Base-by-base conservation (phyloP, 192 early-diverging fungal genomes). In the Rhizophagus prolifer region DNA sequence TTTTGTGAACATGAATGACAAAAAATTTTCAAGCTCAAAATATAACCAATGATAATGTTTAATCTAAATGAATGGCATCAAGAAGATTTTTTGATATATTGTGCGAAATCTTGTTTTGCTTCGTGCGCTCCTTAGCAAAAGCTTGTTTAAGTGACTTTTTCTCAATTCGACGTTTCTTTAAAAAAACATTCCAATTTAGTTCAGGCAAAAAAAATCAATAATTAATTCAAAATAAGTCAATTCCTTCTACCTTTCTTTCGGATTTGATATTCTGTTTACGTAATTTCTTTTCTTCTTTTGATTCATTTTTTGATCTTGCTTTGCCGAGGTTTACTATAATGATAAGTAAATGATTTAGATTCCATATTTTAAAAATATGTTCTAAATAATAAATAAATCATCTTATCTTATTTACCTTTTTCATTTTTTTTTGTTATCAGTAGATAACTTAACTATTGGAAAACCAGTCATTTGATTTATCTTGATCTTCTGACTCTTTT, bases 231-330 rank as follows among this genome's bases (percentile, higher is more conserved):
- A 71, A 9, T 44, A 16, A 46, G 6, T 41, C 41, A 12, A 23
- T 78, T 14, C 19, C 10, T 36, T 67, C 58, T 89, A 87, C 89
- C 89, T 84, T 89, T 82, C 92, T 92, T 30, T 91, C 91, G 38
- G 89, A 91, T 81, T 99, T 98, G 75, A 96, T 78, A 38, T 88
- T 88, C 76, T 87, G 88, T 82, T 99, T 99, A 66, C 98, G 90
- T 61, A 84, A 85, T 81, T 93, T 94, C 90, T 97, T 97, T 76
- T 99, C 96, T 71, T 96, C 98, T 76, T 88, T 90, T 1, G 92
- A 89, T 86, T 99, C 98, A n/a, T 79, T 79, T 78, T 93, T 92
- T 62, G 86, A 76, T 71, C 98, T 86, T n/a, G 92, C 86, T 21
- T 60, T 78, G 23, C 95, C 95, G 59, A 88, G 81, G 85, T 96